These are phyloP conservation scores for Monosporascus ibericus DNA, from an alignment of 2,329 filamentous ascomycete genomes.

Conservation along the genomic window DNA sequence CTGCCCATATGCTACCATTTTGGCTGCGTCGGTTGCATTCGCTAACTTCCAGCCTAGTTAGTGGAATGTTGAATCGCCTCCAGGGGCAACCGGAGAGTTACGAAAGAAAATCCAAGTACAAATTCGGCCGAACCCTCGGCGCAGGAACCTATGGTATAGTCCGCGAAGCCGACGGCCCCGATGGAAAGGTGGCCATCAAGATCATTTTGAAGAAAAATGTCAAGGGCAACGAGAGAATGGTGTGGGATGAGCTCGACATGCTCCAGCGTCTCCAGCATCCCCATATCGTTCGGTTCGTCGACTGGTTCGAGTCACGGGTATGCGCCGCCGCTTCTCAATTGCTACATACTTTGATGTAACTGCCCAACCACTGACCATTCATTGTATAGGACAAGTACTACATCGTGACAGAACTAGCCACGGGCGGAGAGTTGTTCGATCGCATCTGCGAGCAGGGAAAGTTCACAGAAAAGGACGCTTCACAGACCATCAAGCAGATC, in stretches of 20 bases:
- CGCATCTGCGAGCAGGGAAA: slow-evolving; percentile 96
- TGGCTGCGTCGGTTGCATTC: neutral
- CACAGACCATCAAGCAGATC: slow-evolving; percentile 90
- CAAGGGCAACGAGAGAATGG: slow-evolving; percentile 97
- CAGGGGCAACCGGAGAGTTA: slow-evolving; percentile 97
- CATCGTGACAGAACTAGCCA: slow-evolving; percentile 94
- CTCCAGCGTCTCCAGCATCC: slow-evolving; percentile 85
- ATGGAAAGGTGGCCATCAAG: slow-evolving; percentile 89
- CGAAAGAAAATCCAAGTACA: slow-evolving; percentile 95
- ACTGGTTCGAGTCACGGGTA: slow-evolving; percentile 98
- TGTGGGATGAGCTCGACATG: slow-evolving; percentile 94
- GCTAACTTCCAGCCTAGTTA: slow-evolving; percentile 47
- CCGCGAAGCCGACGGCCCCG: slow-evolving; percentile 80
- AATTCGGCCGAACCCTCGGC: slow-evolving; percentile 87
- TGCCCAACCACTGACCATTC: slow-evolving; percentile 5
- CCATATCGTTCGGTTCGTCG: slow-evolving; percentile 94
- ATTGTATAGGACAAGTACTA: slow-evolving; percentile 88
- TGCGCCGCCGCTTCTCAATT: slow-evolving; percentile 23
- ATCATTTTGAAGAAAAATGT: slow-evolving; percentile 99
- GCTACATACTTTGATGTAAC: neutral
- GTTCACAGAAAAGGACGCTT: slow-evolving; percentile 97
- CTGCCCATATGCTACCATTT: neutral
- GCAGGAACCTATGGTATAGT: slow-evolving; percentile 98
- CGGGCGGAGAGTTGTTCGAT: slow-evolving; percentile 93
- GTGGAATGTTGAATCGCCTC: slow-evolving; percentile 89